Percentiles rank a stretch among this genome's conserved stretches.
Evolutionary conservation across 2,329 filamentous ascomycete species (phyloP).

Genomic region (Ophiognomonia clavigignenti-juglandacearum): DNA sequence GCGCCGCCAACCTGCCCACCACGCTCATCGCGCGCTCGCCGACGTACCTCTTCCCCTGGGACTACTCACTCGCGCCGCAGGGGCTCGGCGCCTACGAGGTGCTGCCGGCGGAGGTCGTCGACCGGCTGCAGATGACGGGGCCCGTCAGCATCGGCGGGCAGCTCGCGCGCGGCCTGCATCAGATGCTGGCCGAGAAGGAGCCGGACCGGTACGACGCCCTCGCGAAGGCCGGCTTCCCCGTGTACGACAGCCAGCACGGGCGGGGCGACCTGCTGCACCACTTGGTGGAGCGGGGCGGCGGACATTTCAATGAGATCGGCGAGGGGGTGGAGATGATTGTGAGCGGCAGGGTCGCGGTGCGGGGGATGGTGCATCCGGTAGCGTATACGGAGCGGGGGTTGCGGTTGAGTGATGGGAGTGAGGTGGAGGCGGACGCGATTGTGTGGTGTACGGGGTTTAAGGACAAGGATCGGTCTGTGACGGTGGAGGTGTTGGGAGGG

Average conservation of each 20-base stretch:
- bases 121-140: conserved; percentile 18
- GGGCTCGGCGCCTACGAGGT: conserved; percentile 28
- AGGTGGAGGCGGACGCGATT: conserved; percentile 30
- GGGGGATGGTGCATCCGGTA: conserved; percentile 25
- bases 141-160: conserved; percentile 21
- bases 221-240: conserved; percentile 29
- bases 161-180: conserved; percentile 19
- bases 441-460: conserved; percentile 37
- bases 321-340: conserved; percentile 25
- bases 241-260: conserved; percentile 25
- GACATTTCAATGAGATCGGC: conserved; percentile 36
- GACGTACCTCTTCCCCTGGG: conserved; percentile 29
- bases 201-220: conserved; percentile 30
- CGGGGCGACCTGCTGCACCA: conserved; percentile 23
- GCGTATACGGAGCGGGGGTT: conserved; percentile 28
- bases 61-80: conserved; percentile 23
- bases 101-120: conserved; percentile 18
- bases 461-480: conserved; percentile 25
- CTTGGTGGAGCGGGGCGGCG: conserved; percentile 32
- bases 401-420: conserved; percentile 28
- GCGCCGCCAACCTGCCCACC: conserved; percentile 24
- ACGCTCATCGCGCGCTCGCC: conserved; percentile 32
- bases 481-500: conserved; percentile 22
- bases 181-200: conserved; percentile 23
- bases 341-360: conserved; percentile 27